A percentile compares a stretch with the other conserved stretches of the same genome.
Conservation (phyloP, 2,329 filamentous ascomycete genomes). For the Elsinoe australis region DNA sequence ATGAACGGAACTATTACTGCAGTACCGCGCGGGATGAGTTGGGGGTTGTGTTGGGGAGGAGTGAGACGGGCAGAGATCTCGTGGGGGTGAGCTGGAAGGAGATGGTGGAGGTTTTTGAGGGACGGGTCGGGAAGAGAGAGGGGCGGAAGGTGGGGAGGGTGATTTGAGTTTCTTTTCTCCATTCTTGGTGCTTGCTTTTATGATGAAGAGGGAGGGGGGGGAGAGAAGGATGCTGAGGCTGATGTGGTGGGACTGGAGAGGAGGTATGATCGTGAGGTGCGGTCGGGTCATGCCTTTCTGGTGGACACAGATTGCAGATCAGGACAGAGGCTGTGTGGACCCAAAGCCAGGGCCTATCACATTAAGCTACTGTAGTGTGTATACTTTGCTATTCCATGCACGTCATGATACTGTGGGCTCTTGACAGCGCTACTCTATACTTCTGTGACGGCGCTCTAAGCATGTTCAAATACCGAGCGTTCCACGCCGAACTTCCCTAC, state of each 20-base stretch:
- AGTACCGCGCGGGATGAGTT: slow-evolving; percentile 84
- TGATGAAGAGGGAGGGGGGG: background rate
- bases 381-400: background rate
- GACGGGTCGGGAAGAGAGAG: slow-evolving; percentile 66
- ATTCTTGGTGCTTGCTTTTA: background rate
- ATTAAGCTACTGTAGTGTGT: too few species aligned
- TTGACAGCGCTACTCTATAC: too few species aligned
- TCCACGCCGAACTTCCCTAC: too few species aligned
- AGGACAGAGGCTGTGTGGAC: too few species aligned
- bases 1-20: slow-evolving; percentile 94
- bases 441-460: too few species aligned
- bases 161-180: slow-evolving; percentile 47
- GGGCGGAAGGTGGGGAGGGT: slow-evolving; percentile 89
- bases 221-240: background rate
- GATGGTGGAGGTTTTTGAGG: slow-evolving; percentile 73
- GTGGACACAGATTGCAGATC: too few species aligned
- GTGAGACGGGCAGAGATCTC: slow-evolving; percentile 73
- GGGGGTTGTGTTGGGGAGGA: slow-evolving; percentile 87
- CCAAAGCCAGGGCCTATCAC: too few species aligned
- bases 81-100: slow-evolving; percentile 92
- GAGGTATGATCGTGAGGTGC: background rate
- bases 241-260: background rate
- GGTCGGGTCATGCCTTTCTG: too few species aligned
- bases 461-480: too few species aligned
- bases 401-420: background rate